Evolutionary conservation across 108 stramenopile genomes (phyloP).

Genomic region (Cyclotella sp.): DNA sequence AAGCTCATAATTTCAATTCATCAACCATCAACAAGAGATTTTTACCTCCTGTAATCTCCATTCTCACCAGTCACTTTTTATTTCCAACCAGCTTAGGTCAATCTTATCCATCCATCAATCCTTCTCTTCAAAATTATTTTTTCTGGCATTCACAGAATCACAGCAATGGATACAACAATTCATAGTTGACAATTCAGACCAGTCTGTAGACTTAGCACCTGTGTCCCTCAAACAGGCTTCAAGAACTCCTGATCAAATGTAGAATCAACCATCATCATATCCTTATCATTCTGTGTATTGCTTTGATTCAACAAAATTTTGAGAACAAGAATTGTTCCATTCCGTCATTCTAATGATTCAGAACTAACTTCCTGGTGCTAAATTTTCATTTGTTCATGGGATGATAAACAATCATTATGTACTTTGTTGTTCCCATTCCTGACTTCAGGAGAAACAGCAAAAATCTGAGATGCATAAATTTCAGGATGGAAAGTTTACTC

Average conservation of each 20-base stretch:
- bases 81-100: too few relatives aligned
- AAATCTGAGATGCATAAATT: not conserved
- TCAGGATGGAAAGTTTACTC: not conserved
- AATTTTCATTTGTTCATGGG: not conserved
- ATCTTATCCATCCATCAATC: too few relatives aligned
- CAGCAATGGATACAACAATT: slow-evolving; percentile 5
- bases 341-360: not conserved
- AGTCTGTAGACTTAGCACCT: not conserved
- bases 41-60: too few relatives aligned
- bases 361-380: not conserved
- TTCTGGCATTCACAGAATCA: not conserved
- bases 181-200: not conserved
- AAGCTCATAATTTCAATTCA: too few relatives aligned
- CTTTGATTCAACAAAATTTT: not conserved
- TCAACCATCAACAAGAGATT: too few relatives aligned
- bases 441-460: too few relatives aligned
- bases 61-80: too few relatives aligned
- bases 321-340: not conserved
- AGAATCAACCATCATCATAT: not conserved
- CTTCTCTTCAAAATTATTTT: too few relatives aligned
- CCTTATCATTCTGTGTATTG: not conserved
- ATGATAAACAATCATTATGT: not conserved
- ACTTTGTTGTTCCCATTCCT: not conserved
- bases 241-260: not conserved
- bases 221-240: not conserved